Conservation (phyloP, 306 rosid genomes). For the Fragaria iinumae region DNA sequence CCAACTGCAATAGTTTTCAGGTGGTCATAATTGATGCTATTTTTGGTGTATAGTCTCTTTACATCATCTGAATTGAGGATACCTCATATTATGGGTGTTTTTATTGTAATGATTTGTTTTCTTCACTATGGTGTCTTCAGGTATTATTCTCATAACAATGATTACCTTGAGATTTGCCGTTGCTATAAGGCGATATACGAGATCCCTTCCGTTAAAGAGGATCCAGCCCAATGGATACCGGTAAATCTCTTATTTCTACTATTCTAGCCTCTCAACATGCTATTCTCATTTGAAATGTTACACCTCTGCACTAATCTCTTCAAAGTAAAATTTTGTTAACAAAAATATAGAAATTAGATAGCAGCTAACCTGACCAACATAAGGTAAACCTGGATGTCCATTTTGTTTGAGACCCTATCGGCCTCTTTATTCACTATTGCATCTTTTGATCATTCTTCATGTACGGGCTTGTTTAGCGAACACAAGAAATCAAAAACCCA, state of each 20-base stretch:
- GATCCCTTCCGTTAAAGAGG: conserved; percentile 75
- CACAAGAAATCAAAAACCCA: neutral
- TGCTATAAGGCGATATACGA: conserved; percentile 84
- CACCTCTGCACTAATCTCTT: neutral
- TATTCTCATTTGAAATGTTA: neutral
- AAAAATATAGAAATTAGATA: neutral
- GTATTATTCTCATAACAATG: conserved; percentile 71
- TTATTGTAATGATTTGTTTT: neutral
- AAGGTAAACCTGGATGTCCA: neutral
- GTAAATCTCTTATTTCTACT: conserved; percentile 32
- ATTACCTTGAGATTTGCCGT: conserved; percentile 90
- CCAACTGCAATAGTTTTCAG: neutral
- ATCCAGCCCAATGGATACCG: conserved; percentile 65
- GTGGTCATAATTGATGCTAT: neutral
- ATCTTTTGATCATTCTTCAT: neutral
- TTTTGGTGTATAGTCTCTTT: neutral
- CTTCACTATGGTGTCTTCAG: conserved; percentile 34
- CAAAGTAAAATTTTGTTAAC: neutral
- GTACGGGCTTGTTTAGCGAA: neutral
- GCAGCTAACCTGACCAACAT: neutral
- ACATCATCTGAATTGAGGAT: neutral
- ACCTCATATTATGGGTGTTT: neutral
- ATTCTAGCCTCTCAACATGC: neutral
- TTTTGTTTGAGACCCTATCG: neutral
- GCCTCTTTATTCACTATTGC: neutral